Evolutionary conservation across 371 early-diverging fungal genomes (phyloP).

Genomic region (Syncephalastrum contaminatum): DNA sequence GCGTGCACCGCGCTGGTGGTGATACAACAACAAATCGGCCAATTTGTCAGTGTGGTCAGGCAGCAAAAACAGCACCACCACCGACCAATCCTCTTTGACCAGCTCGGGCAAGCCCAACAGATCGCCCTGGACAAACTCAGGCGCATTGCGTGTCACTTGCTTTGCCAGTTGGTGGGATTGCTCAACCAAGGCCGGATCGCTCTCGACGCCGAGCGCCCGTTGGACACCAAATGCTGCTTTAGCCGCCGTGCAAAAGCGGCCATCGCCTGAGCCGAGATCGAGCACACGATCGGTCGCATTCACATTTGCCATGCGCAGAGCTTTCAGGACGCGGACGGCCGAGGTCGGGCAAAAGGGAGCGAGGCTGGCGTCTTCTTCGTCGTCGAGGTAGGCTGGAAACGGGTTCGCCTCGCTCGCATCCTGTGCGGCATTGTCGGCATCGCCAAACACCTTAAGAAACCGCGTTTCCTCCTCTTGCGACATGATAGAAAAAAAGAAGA

Average conservation of each 20-base stretch:
- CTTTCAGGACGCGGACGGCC: constrained; percentile 49
- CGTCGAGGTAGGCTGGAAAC: constrained; percentile 63
- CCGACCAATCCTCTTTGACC: constrained; percentile 36
- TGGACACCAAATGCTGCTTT: constrained; percentile 43
- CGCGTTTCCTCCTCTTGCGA: constrained; percentile 5
- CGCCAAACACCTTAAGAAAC: constrained; percentile 33
- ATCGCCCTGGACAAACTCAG: constrained; percentile 49
- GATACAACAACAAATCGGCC: constrained; percentile 48
- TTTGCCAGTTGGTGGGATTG: constrained; percentile 40
- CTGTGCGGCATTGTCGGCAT: constrained; percentile 35
- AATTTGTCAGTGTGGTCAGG: constrained; percentile 60
- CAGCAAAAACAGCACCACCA: constrained; percentile 56
- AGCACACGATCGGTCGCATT: constrained; percentile 40
- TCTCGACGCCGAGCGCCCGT: constrained; percentile 58
- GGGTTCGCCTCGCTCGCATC: constrained; percentile 38
- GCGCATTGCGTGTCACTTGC: constrained; percentile 24
- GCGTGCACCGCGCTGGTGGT: constrained; percentile 51
- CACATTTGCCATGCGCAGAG: constrained; percentile 52
- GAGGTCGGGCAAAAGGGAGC: constrained; percentile 70
- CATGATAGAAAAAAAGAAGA: constrained; percentile 2
- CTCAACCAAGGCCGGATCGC: constrained; percentile 48
- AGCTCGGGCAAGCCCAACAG: constrained; percentile 36
- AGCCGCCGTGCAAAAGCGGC: constrained; percentile 60
- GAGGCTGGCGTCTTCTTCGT: constrained; percentile 27
- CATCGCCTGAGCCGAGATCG: constrained; percentile 70